Percentiles rank a stretch among this genome's conserved stretches.
phyloP scores from a whole-genome alignment of 805 yeast genomes.

The Nakazawaea peltata region DNA sequence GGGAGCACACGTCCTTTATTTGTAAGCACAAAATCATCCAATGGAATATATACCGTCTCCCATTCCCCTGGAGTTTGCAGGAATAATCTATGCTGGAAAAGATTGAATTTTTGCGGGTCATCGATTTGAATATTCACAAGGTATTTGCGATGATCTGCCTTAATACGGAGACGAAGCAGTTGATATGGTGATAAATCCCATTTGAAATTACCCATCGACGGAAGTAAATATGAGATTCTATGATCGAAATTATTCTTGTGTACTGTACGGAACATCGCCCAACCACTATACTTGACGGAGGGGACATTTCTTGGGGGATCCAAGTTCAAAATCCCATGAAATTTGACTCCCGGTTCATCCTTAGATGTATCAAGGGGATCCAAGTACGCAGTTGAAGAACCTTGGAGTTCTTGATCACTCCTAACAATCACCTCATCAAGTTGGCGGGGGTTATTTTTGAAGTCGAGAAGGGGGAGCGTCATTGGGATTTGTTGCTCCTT shows the following conservation, averaged over 20 bases:
- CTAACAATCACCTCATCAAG: conserved; percentile 47
- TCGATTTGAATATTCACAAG: conserved; percentile 78
- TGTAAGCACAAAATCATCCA: conserved; percentile 74
- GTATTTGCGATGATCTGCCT: conserved; percentile 66
- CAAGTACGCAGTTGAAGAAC: conserved; percentile 59
- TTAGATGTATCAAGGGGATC: conserved; percentile 27
- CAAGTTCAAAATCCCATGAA: conserved; percentile 62
- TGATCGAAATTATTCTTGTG: conserved; percentile 47
- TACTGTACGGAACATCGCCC: conserved; percentile 78
- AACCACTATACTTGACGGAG: conserved; percentile 55
- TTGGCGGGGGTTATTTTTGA: conserved; percentile 38
- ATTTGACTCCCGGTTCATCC: conserved; percentile 40
- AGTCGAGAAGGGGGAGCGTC: conserved; percentile 43
- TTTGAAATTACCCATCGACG: conserved; percentile 30
- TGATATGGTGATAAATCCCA: conserved; percentile 68
- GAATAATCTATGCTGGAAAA: conserved; percentile 77
- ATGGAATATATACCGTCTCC: conserved; percentile 77
- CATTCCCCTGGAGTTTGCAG: conserved; percentile 65
- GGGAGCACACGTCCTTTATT: conserved; percentile 59
- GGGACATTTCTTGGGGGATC: conserved; percentile 59
- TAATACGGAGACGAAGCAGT: conserved; percentile 61
- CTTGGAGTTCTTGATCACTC: conserved; percentile 72
- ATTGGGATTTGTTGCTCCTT: conserved; percentile 6
- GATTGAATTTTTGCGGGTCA: conserved; percentile 67
- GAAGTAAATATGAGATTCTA: conserved; percentile 28